Conservation (phyloP, 1,139 yeast genomes). For the Candida gigantensis region DNA sequence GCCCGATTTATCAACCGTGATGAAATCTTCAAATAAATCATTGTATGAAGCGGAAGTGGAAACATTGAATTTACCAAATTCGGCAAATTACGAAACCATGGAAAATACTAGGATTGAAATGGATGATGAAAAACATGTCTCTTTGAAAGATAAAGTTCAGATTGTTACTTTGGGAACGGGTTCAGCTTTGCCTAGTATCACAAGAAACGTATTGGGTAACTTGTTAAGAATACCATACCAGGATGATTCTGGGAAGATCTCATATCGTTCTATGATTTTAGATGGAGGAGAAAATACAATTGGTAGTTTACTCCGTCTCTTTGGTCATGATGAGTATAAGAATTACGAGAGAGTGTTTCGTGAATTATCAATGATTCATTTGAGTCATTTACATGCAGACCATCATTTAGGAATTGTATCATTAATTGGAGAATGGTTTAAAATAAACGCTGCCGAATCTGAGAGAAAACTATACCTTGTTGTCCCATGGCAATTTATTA, state of each 20-base stretch:
- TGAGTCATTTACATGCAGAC: constrained; percentile 96
- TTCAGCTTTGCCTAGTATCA: constrained; percentile 82
- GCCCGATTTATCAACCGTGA: constrained; percentile 22
- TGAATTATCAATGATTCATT: constrained; percentile 65
- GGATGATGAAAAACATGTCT: constrained; percentile 13
- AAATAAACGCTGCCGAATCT: constrained; percentile 27
- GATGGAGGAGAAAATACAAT: constrained; percentile 96
- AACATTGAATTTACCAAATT: constrained; percentile 23
- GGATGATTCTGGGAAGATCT: constrained; percentile 23
- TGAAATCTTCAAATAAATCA: constrained; percentile 33
- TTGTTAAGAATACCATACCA: constrained; percentile 65
- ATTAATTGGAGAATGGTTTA: constrained; percentile 69
- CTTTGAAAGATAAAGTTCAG: constrained; percentile 59
- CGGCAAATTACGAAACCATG: constrained; percentile 7
- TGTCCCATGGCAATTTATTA: constrained; percentile 74
- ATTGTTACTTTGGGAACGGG: constrained; percentile 89
- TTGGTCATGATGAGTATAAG: constrained; percentile 39
- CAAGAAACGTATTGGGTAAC: constrained; percentile 82
- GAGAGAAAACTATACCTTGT: constrained; percentile 55
- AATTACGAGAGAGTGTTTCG: constrained; percentile 33
- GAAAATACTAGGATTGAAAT: constrained; percentile 6
- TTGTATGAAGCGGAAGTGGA: constrained; percentile 45
- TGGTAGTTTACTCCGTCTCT: constrained; percentile 68
- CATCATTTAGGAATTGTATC: constrained; percentile 87
- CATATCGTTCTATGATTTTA: constrained; percentile 53